Base-by-base conservation (phyloP, 768 basidiomycete genomes). In the Tricholoma flavovirens region DNA sequence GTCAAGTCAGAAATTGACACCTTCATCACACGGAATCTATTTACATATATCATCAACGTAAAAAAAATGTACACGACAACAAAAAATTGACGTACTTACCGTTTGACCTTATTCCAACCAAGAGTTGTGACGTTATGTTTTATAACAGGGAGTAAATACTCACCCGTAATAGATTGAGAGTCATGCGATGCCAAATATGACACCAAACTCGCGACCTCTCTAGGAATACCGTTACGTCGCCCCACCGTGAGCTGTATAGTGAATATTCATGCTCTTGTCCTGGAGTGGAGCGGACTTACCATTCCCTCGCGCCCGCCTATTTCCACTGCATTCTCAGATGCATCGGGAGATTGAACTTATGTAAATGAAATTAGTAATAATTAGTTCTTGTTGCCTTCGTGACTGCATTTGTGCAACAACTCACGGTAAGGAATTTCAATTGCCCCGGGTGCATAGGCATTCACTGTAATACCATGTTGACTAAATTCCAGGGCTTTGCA, bases 161-260 rank as follows among this genome's bases (percentile, higher is more conserved):
- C 46, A 67, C 67, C 71, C 3, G 38, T 56, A 60, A 69, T 63
- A 32, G 56, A 64, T 50, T 62, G 58, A 4, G 66, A 65, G 35
- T 64, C 68, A 56, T 63, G 64, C n/a, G 69, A 67, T 24, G 61
- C 67, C 5, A 74, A 62, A 45, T 62, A 72, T 19, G 68, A 69
- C 30, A 70, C 66, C 11, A 66, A 14, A 24, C 64, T 65, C 14
- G 62, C 64, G 7, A 69, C 57, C n/a, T 67, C 61, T 19, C 62
- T 59, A 1, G 61, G 29, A 17, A 54, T 59, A 5, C 63, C 68
- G 0, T 49, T 35, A 4, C 53, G 40, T 50, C 60, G 53, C 2
- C 49, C n/a, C 2, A 17, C 26, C 26, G 1, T 46, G 26, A 49
- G 26, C 46, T 49, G 15, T 12, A 26, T 3, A 7, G 19, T 29